Evolutionary conservation across 768 basidiomycete genomes (phyloP).

Genomic region (Lepiota venenata): DNA sequence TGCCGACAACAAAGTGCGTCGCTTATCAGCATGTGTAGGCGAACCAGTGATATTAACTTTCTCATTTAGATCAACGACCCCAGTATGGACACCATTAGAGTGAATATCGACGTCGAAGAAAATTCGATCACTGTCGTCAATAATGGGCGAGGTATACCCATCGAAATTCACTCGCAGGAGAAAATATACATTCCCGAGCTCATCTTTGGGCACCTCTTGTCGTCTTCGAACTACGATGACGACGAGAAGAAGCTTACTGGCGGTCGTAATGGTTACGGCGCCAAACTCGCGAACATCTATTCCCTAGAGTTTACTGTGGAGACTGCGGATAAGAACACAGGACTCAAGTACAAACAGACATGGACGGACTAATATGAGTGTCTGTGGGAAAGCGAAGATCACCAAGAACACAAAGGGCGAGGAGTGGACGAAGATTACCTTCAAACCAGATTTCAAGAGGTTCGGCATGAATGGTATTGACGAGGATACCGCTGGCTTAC

Average conservation of each 20-base stretch:
- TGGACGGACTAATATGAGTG: constrained; percentile 94
- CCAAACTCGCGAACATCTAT: constrained; percentile 98
- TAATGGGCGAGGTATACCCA: constrained; percentile 94
- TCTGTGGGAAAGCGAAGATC: constrained; percentile 87
- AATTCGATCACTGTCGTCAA: constrained; percentile 91
- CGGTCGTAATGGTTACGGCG: constrained; percentile 97
- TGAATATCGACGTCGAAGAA: constrained; percentile 81
- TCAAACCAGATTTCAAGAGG: constrained; percentile 86
- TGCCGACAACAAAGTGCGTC: constrained; percentile 92
- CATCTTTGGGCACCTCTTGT: constrained; percentile 93
- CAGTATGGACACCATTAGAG: constrained; percentile 88
- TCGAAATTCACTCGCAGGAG: constrained; percentile 91
- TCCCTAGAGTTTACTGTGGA: constrained; percentile 95
- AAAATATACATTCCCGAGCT: constrained; percentile 96
- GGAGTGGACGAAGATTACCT: constrained; percentile 91
- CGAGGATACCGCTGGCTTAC: constrained; percentile 82
- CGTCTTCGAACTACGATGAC: constrained; percentile 97
- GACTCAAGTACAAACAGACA: constrained; percentile 92
- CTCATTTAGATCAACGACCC: constrained; percentile 78
- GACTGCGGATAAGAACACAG: constrained; percentile 83
- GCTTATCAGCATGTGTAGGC: not conserved
- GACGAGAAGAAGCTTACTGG: constrained; percentile 98
- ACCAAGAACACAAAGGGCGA: constrained; percentile 85
- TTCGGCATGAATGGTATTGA: constrained; percentile 94
- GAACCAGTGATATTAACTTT: not conserved